These are phyloP conservation scores for Cystobasidiaceae sp. DNA, from an alignment of 1,284 basidiomycete species.

Conservation along the genomic window DNA sequence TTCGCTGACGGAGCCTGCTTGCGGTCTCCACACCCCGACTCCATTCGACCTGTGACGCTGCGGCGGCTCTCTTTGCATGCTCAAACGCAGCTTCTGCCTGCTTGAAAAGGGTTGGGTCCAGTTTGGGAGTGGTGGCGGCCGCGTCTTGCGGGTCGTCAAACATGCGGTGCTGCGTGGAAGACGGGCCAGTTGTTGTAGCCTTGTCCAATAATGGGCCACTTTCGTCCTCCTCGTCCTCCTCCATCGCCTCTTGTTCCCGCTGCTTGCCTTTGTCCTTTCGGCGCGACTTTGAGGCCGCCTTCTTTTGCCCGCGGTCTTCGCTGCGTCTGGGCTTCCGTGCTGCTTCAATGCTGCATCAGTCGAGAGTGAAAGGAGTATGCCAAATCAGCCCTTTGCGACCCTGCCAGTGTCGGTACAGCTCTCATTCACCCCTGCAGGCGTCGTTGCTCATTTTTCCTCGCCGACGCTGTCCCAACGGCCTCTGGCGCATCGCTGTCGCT, in stretches of 20 bases:
- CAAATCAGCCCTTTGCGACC: not conserved
- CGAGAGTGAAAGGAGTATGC: not conserved
- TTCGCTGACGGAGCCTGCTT: not conserved
- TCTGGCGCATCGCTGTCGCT: slow-evolving; percentile 24
- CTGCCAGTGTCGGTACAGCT: not conserved
- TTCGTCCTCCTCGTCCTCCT: not conserved
- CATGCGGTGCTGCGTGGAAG: not conserved
- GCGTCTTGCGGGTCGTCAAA: not conserved
- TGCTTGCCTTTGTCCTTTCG: slow-evolving; percentile 12
- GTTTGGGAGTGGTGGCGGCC: not conserved
- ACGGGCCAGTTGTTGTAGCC: not conserved
- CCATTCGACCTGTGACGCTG: not conserved
- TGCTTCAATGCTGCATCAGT: not conserved
- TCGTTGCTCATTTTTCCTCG: slow-evolving; percentile 9
- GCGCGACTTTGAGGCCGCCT: not conserved
- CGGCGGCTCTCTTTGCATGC: slow-evolving; percentile 6
- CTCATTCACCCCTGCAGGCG: not conserved
- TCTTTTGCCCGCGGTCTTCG: slow-evolving; percentile 12
- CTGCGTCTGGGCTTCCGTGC: not conserved
- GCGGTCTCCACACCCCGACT: not conserved
- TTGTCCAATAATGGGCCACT: not conserved
- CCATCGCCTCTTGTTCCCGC: not conserved
- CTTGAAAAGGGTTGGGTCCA: slow-evolving; percentile 25
- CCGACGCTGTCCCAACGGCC: slow-evolving; percentile 5
- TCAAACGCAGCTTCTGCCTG: slow-evolving; percentile 21